Conservation (phyloP, 1,284 basidiomycete species). For the Austropuccinia psidii region DNA sequence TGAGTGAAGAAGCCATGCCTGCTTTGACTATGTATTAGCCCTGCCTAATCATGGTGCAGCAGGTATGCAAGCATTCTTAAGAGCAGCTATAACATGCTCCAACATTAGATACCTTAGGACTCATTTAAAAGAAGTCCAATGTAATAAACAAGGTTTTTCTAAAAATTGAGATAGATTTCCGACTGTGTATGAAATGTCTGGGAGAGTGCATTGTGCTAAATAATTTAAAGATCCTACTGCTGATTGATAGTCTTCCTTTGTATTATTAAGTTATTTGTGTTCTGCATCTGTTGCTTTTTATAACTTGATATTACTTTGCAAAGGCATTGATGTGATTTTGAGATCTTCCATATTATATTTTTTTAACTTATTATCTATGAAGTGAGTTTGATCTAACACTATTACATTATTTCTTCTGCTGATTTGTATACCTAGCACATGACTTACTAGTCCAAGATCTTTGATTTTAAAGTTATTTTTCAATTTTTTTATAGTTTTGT, state of each 20-base stretch:
- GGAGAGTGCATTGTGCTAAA: constrained; percentile 23
- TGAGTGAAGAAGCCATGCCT: too few species aligned
- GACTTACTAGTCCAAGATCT: constrained; percentile 14
- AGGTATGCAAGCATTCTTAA: too few species aligned
- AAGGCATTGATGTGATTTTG: constrained; percentile 12
- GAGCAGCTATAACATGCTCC: too few species aligned
- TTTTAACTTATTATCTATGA: not conserved
- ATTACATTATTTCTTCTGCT: not conserved
- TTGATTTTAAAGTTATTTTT: constrained; percentile 29
- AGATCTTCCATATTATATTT: constrained; percentile 15
- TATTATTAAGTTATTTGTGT: not conserved
- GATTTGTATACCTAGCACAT: constrained; percentile 25
- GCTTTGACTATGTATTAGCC: too few species aligned
- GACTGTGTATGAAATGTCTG: constrained; percentile 25
- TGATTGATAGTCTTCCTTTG: not conserved
- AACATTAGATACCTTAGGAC: constrained; percentile 19
- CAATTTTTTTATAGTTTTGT: constrained; percentile 1
- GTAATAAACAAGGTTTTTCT: constrained; percentile 5
- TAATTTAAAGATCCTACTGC: constrained; percentile 25
- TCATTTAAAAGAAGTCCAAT: constrained; percentile 23
- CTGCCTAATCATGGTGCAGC: too few species aligned
- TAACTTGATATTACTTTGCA: constrained; percentile 26
- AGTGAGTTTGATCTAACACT: not conserved
- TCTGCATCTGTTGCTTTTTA: constrained; percentile 23
- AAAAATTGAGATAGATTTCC: constrained; percentile 30